Evolutionary conservation across 2,329 filamentous ascomycete genomes (phyloP), one percentile per base, ranked within the genome.

Genomic region (Colletotrichum endophyticum): DNA sequence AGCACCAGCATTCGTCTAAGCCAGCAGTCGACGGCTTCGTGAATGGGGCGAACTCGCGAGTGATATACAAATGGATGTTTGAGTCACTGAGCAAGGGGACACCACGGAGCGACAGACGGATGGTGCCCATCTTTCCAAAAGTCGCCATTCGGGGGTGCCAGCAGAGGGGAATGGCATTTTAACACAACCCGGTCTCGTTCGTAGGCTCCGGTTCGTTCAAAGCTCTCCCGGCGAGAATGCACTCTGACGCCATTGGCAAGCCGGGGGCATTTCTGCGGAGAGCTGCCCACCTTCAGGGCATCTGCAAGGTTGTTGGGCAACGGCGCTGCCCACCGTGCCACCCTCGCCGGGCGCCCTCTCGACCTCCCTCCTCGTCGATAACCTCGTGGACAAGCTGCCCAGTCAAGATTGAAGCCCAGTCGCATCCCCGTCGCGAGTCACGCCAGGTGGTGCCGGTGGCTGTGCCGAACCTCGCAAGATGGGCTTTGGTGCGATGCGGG

Each of bases 41-140:
- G 75, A 63, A 75, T 64, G 66, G 72, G 75, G 49, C 66, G 61
- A 72, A 71, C 72, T 72, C 67, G n/a, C n/a, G 67, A 67, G 62
- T 77, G 72, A 77, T 77, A 75, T 75, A 76, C 72, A 70, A 75
- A 27, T 67, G 32, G 75, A 63, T 13, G 62, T 34, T 77, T 70
- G 75, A 72, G 75, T 75, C 75, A 77, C 75, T 71, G 72, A 63
- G 76, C 79, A 79, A 80, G 79, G 79, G 79, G 78, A 80, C 79
- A 80, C 79, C 78, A 78, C 77, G 77, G 79, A 80, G 79, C 70
- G 73, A 79, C 70, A 70, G 70, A 62, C 75, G 69, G 49, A 80
- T 80, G 79, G 79, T 80, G 79, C 78, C 79, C 79, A 78, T 80
- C 79, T 79, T 79, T 79, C 78, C 74, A 77, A 73, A 79, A 77